Base-by-base conservation (phyloP, 306 rosid species). In the Potentilla sterilis region DNA sequence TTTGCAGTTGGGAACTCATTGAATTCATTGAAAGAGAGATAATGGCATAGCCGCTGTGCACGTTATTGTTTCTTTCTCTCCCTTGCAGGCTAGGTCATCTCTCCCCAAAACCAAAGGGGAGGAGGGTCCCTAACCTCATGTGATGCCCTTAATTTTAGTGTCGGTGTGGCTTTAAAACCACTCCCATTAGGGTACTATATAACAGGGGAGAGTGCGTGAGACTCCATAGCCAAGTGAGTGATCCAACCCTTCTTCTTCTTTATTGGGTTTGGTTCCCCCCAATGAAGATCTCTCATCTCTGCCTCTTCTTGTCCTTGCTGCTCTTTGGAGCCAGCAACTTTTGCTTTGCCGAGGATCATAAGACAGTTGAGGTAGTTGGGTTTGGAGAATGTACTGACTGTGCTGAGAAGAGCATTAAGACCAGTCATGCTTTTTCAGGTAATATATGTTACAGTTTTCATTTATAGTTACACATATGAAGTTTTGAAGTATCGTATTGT, bases 361-460 rank as follows among this genome's bases (percentile, higher is more conserved):
- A 78, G 79, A 83, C 83, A 62, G 87, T 89, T 9, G 86, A 92
- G 82, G 93, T 95, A 49, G 89, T 92, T 69, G 98, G 98, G 3
- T 10, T 78, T 2, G 97, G 96, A 82, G 96, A 92, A 83, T 95
- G 98, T 51, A 80, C 90, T 54, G 97, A 92, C 65, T 92, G 97
- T 79, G 72, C 76, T 34, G 57, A 85, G 81, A 81, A 83, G 34
- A 89, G 81, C 67, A 84, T 95, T 79, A 81, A 95, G 75, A 74
- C 57, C 34, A 81, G 55, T 65, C 90, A 85, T 80, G 97, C 93
- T 37, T 90, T 90, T 72, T 81, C 95, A 81, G 98, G 98, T 95
- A 87, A 5, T 58, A 5, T 58, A 52, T 13, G 24, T 76, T 28
- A 62, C 58, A 7, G 28, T 7, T 15, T 58, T 43, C 52, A 18